phyloP scores from a whole-genome alignment of 192 early-diverging fungal genomes.

The Obelidium mucronatum region DNA sequence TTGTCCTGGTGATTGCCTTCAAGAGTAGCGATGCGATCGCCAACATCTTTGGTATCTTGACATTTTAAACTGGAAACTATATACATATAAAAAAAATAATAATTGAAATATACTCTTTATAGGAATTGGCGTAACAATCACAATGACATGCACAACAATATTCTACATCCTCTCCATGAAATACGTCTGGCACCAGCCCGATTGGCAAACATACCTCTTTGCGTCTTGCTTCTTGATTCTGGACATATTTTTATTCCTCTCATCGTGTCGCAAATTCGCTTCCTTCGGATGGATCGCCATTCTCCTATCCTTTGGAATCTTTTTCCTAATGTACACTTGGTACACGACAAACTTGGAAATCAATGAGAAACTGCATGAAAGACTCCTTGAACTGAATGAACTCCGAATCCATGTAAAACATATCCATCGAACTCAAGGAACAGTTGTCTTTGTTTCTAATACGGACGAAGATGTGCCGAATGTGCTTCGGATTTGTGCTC shows the following conservation, averaged over 20 bases:
- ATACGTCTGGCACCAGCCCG: constrained; percentile 40
- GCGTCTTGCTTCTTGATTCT: constrained; percentile 31
- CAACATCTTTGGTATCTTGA: constrained; percentile 53
- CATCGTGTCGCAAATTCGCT: constrained; percentile 41
- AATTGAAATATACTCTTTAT: background rate
- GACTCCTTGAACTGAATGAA: constrained; percentile 44
- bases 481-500: constrained; percentile 52
- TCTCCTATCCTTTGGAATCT: constrained; percentile 35
- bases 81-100: constrained; percentile 4
- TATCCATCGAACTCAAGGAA: constrained; percentile 45
- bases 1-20: constrained; percentile 52
- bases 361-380: constrained; percentile 36
- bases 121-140: constrained; percentile 47
- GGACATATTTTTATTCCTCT: constrained; percentile 42
- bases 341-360: constrained; percentile 43
- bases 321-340: constrained; percentile 53
- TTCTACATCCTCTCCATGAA: constrained; percentile 49
- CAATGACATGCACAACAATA: constrained; percentile 45
- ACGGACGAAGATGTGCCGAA: constrained; percentile 56
- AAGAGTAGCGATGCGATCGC: constrained; percentile 44
- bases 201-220: constrained; percentile 40
- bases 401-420: constrained; percentile 44
- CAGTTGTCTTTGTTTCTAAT: constrained; percentile 53
- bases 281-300: constrained; percentile 47
- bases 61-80: background rate